Evolutionary conservation across 306 rosid genomes (phyloP).

Genomic region (Arachis stenosperma): DNA sequence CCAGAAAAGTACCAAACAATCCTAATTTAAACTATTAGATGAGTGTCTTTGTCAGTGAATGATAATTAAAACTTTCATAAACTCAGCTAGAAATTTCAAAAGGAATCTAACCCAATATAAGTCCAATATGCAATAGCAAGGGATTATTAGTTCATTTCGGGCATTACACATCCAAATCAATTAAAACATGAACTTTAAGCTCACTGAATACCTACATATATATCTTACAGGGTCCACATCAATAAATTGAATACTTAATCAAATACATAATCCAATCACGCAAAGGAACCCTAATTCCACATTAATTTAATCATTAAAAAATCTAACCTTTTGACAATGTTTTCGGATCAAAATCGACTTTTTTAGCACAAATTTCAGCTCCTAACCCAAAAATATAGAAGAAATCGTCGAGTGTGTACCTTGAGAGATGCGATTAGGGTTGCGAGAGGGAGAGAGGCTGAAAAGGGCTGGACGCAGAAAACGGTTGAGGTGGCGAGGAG

Average conservation of each 20-base stretch:
- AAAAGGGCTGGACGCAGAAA: slow-evolving; percentile 42
- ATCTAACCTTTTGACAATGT: background rate
- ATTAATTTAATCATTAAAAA: background rate
- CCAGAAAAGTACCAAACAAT: background rate
- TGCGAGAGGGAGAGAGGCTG: slow-evolving; percentile 33
- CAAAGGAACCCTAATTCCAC: slow-evolving; percentile 6
- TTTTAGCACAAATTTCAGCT: background rate
- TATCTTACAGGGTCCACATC: background rate
- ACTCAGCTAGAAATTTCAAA: too few species aligned
- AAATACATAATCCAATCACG: background rate
- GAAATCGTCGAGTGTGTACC: slow-evolving; percentile 38
- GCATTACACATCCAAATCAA: background rate
- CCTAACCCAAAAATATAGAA: background rate
- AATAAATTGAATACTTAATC: background rate
- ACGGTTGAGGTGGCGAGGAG: slow-evolving; percentile 26
- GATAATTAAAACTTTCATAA: too few species aligned
- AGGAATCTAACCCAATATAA: background rate
- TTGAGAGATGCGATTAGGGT: slow-evolving; percentile 32
- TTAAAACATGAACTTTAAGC: background rate
- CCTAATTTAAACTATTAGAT: background rate
- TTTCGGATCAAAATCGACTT: background rate
- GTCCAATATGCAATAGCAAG: background rate
- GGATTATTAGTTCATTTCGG: slow-evolving; percentile 1
- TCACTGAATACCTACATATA: too few species aligned
- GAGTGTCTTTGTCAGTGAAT: too few species aligned